Conservation (phyloP, 2,329 filamentous ascomycete species). For the Colletotrichum sp. region DNA sequence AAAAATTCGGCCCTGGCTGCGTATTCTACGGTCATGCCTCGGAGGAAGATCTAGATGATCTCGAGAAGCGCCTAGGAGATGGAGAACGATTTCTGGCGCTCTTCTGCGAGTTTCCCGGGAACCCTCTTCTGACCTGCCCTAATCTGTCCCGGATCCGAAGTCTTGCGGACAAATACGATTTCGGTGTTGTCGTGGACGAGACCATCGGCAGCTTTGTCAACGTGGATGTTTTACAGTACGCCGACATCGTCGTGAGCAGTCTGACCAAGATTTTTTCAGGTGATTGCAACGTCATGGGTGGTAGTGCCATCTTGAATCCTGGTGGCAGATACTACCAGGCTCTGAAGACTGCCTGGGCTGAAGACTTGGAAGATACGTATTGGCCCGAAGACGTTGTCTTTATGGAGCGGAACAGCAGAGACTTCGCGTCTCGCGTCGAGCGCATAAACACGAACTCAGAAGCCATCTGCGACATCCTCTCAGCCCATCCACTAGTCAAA, state of each 20-base stretch:
- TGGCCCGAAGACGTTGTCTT: constrained; percentile 96
- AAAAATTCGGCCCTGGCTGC: constrained; percentile 93
- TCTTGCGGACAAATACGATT: constrained; percentile 83
- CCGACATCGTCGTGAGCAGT: constrained; percentile 92
- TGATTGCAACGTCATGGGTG: constrained; percentile 98
- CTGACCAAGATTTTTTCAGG: constrained; percentile 97
- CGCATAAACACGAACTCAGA: constrained; percentile 88
- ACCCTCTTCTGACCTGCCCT: constrained; percentile 85
- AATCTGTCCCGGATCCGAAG: constrained; percentile 81
- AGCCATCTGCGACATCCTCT: constrained; percentile 76
- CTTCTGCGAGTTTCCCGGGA: constrained; percentile 95
- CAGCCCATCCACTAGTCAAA: constrained; percentile 68
- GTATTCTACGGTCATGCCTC: constrained; percentile 87
- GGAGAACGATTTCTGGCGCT: constrained; percentile 83
- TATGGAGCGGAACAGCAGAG: constrained; percentile 93
- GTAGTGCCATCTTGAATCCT: constrained; percentile 70
- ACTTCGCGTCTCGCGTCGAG: constrained; percentile 83
- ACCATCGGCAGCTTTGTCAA: constrained; percentile 97
- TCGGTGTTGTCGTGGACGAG: constrained; percentile 91
- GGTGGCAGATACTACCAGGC: constrained; percentile 71
- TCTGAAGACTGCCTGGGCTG: constrained; percentile 70
- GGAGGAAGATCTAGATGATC: constrained; percentile 78
- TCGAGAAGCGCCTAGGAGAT: constrained; percentile 71
- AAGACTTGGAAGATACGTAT: constrained; percentile 84
- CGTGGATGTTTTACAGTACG: constrained; percentile 86